These are phyloP conservation scores for Mallotus repandus DNA, from an alignment of 441 rosid genomes.

Conservation along the genomic window DNA sequence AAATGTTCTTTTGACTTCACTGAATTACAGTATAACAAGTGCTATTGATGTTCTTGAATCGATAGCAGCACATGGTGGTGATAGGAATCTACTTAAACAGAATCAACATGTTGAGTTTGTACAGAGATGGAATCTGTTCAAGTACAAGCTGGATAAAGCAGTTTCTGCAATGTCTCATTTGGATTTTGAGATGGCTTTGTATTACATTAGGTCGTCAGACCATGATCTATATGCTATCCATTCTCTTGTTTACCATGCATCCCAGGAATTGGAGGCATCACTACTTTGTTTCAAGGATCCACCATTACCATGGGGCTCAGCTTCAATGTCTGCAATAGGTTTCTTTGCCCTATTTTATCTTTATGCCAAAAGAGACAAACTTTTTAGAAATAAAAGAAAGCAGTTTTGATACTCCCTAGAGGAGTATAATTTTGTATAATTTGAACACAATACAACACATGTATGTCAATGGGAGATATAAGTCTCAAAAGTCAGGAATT, in stretches of 20 bases:
- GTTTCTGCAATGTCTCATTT: slow-evolving; percentile 76
- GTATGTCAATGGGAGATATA: slow-evolving; percentile 22
- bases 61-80: slow-evolving; percentile 76
- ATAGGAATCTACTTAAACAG: slow-evolving; percentile 60
- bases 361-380: slow-evolving; percentile 54
- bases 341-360: slow-evolving; percentile 56
- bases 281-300: slow-evolving; percentile 92
- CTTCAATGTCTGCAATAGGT: slow-evolving; percentile 48
- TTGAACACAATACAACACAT: slow-evolving; percentile 29
- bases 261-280: slow-evolving; percentile 83
- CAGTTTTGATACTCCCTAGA: slow-evolving; percentile 65
- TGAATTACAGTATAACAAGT: slow-evolving; percentile 76
- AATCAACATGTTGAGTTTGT: slow-evolving; percentile 56
- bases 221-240: slow-evolving; percentile 78
- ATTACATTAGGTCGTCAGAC: slow-evolving; percentile 70
- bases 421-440: slow-evolving; percentile 33
- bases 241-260: slow-evolving; percentile 70
- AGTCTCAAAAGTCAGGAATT: slow-evolving; percentile 15
- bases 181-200: slow-evolving; percentile 83
- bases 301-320: slow-evolving; percentile 77
- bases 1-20: slow-evolving; percentile 63
- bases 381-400: slow-evolving; percentile 83
- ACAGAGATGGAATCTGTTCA: slow-evolving; percentile 84
- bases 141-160: slow-evolving; percentile 77
- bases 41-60: slow-evolving; percentile 75